Percentiles rank a stretch among this genome's conserved stretches.
Conservation (phyloP, 805 yeast species). For the Starmerella geochares region DNA sequence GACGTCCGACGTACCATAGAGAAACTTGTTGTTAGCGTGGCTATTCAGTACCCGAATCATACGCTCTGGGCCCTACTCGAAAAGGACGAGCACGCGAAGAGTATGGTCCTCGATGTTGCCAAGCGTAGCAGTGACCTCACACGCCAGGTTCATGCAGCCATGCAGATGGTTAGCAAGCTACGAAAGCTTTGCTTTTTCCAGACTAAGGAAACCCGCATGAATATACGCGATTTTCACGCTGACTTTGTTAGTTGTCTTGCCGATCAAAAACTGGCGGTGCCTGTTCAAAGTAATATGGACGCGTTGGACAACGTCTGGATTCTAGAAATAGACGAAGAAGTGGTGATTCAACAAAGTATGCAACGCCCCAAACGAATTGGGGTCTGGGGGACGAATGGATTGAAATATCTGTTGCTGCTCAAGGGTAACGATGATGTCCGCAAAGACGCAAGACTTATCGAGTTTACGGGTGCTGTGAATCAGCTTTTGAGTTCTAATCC, state of each 20-base stretch:
- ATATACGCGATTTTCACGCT: constrained; percentile 12
- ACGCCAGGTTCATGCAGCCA: constrained; percentile 2
- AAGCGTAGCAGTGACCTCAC: neutral
- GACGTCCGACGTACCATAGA: constrained; percentile 47
- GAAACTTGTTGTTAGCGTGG: constrained; percentile 47
- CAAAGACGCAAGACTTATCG: constrained; percentile 90
- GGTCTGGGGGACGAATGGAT: constrained; percentile 68
- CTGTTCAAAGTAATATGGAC: constrained; percentile 24
- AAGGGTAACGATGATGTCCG: constrained; percentile 85
- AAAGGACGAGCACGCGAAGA: constrained; percentile 3
- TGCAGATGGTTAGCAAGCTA: neutral
- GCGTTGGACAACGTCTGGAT: constrained; percentile 30
- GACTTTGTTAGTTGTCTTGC: constrained; percentile 11
- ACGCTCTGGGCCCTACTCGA: constrained; percentile 78
- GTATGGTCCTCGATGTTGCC: constrained; percentile 6
- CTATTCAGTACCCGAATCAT: constrained; percentile 63
- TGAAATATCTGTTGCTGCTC: constrained; percentile 62
- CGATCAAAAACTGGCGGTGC: constrained; percentile 23
- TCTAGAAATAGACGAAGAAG: constrained; percentile 56
- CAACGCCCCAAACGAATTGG: constrained; percentile 77
- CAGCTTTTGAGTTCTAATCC: constrained; percentile 53
- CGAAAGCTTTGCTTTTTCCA: constrained; percentile 2
- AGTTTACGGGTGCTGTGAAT: constrained; percentile 79
- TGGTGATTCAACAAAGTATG: constrained; percentile 64
- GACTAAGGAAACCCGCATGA: constrained; percentile 6